Evolutionary conservation across 805 yeast genomes (phyloP), one percentile per base, ranked within the genome.

Genomic region (Brettanomyces custersianus): DNA sequence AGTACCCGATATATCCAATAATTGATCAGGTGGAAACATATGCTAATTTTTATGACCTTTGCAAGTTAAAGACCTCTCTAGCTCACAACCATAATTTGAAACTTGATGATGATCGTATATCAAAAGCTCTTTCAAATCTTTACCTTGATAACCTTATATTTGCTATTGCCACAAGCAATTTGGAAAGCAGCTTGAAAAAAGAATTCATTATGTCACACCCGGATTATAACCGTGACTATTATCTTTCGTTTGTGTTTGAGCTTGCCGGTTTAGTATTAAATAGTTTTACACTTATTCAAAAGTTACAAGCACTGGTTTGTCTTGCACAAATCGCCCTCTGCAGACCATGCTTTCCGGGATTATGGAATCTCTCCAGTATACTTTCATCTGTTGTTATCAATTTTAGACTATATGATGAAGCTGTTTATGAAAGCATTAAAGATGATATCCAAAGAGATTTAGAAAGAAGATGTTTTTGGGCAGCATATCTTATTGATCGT

Each of bases 341-440:
- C 13, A 8, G 32, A 18, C 32, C 32, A 29, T 29, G 32, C 21
- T 29, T 29, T 18, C 32, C 32, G 10, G 32, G 32, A 13, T 29
- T 29, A 29, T 29, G 32, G 32, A 29, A 29, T 18, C 11, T 29
- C 9, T 29, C 32, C 7, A 18, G 21, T 18, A 8, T 29, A 7
- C 11, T 29, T 9, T 15, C 32, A 29, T 29, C 32, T 9, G 13
- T 29, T 9, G 32, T 29, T 9, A 18, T 17, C 8, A 29, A 29
- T 9, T 20, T 9, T 9, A 20, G 32, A 10, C 15, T 29, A 8
- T 29, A 15, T 29, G 32, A 29, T 29, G 32, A 29, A 16, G 11
- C 32, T 10, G 15, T 29, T 13, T 10, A 10, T 9, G n/a, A n/a
- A n/a, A n/a, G n/a, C n/a, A n/a, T n/a, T n/a, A 13, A 9, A 27